Base-by-base conservation (phyloP, 768 basidiomycete species). In the Daedaleopsis sinensis region DNA sequence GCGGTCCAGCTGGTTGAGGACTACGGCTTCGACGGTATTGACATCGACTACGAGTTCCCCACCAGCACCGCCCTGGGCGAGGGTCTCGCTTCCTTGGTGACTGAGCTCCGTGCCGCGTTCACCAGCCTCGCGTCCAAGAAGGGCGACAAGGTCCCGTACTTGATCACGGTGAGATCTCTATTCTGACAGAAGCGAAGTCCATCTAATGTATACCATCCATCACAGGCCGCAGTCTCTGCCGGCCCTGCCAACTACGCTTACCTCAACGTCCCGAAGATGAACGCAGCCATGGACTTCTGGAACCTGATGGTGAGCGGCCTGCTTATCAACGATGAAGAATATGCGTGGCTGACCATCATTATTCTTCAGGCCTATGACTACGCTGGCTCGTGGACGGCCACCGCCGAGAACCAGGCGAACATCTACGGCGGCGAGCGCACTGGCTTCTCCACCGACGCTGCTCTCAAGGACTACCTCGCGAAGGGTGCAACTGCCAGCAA, bases 1-100 rank as follows among this genome's bases (percentile, higher is more conserved):
- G 88, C 89, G 2, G 84, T 93, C 27, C 78, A 81, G 47, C 67
- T 91, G 11, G 75, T 89, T 49, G 82, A 88, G 67, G 86, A 93
- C 71, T 89, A 91, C 59, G 92, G 91, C 0, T 84, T 94, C 55
- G 92, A 93, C 67, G 92, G 92, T 55, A 82, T 91, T 69, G 88
- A 91, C 63, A 72, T 91, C 51, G 91, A 94, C 73, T 93, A 87
- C 72, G 92, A 94, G 73, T 93, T 88, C 67, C 90, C 91, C 0
- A 71, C 80, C 37, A 82, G 73, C 56, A 71, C 78, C 2, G 81
- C 73, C 0, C 83, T 88, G 65, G 89, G 88, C 1, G 81, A 84
- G 66, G 89, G 84, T 1, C 85, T 92, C 55, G 84, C 89, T 16
- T 77, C 82, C 59, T 82, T 94, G n/a, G 71, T 87, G 57, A 86